A percentile compares a stretch with the other conserved stretches of the same genome.
Evolutionary conservation across 345 rosid genomes (phyloP).

Genomic region (Aquilaria sinensis): DNA sequence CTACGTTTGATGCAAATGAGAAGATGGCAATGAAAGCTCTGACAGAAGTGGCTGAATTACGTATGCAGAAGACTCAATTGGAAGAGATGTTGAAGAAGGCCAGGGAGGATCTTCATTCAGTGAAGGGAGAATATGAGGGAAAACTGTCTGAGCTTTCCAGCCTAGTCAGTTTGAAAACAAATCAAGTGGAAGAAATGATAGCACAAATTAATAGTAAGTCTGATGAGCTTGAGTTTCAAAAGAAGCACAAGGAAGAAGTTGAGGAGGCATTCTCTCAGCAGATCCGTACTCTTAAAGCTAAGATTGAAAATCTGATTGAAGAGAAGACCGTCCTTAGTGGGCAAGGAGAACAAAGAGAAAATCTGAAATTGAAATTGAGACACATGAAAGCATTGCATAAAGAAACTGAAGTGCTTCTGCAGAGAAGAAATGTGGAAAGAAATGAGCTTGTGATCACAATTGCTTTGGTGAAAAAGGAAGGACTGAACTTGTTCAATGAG

Average conservation of each 20-base stretch:
- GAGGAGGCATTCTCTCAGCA: conserved; percentile 28
- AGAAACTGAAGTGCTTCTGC: conserved; percentile 38
- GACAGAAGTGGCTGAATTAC: conserved; percentile 60
- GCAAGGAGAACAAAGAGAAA: conserved; percentile 31
- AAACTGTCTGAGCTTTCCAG: conserved; percentile 41
- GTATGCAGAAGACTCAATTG: conserved; percentile 46
- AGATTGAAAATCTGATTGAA: conserved; percentile 31
- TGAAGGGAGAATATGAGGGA: conserved; percentile 41
- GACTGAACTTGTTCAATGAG: conserved; percentile 35
- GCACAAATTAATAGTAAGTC: conserved; percentile 44
- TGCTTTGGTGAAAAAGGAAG: conserved; percentile 40
- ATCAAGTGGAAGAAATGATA: conserved; percentile 37
- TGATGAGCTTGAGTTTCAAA: conserved; percentile 41
- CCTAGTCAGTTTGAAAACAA: conserved; percentile 34
- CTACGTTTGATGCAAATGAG: conserved; percentile 76
- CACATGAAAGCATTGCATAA: conserved; percentile 29
- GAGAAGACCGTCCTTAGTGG: conserved; percentile 24
- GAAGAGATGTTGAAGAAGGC: conserved; percentile 60
- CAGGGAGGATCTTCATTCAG: conserved; percentile 40
- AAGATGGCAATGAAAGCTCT: conserved; percentile 72
- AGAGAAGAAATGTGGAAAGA: conserved; percentile 33
- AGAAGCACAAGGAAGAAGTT: conserved; percentile 45
- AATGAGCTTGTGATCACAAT: conserved; percentile 31
- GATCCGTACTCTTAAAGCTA: conserved; percentile 32
- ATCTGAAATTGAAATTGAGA: conserved; percentile 36